A percentile compares a stretch with the other conserved stretches of the same genome.
These are phyloP conservation scores for Fagopyrum esculentum DNA, from an alignment of 148 eudicot species.

Conservation along the genomic window DNA sequence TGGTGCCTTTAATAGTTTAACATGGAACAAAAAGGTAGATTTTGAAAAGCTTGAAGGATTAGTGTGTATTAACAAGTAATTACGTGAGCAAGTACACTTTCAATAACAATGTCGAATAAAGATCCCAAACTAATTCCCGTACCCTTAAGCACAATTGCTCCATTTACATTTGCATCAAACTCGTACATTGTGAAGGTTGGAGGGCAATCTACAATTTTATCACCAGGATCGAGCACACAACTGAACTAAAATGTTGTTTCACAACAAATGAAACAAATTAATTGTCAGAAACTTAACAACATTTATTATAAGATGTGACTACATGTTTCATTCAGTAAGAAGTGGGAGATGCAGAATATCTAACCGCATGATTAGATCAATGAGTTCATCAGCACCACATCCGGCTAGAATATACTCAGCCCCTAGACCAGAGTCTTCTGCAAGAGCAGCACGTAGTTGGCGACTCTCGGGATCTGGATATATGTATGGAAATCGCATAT, in stretches of 20 bases:
- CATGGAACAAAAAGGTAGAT: not conserved
- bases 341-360: slow-evolving; percentile 22
- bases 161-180: slow-evolving; percentile 95
- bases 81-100: not conserved
- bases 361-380: slow-evolving; percentile 97
- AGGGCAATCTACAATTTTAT: slow-evolving; percentile 92
- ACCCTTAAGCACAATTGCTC: slow-evolving; percentile 78
- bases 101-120: not conserved
- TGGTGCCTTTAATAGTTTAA: not conserved
- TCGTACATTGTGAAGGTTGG: slow-evolving; percentile 98
- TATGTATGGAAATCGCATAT: slow-evolving; percentile 75
- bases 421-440: slow-evolving; percentile 85
- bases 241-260: slow-evolving; percentile 44
- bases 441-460: slow-evolving; percentile 83
- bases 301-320: not conserved
- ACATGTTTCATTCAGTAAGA: not conserved
- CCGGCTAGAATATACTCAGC: slow-evolving; percentile 85
- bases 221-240: slow-evolving; percentile 95
- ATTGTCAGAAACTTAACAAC: not conserved
- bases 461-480: slow-evolving; percentile 99
- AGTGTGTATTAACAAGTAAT: not conserved
- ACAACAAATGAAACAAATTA: slow-evolving; percentile 13
- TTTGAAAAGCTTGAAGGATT: not conserved
- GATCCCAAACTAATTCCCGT: slow-evolving; percentile 7
- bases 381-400: slow-evolving; percentile 96